Evolutionary conservation across 129 eudicot genomes (phyloP).

Genomic region (Artemisia argyi): DNA sequence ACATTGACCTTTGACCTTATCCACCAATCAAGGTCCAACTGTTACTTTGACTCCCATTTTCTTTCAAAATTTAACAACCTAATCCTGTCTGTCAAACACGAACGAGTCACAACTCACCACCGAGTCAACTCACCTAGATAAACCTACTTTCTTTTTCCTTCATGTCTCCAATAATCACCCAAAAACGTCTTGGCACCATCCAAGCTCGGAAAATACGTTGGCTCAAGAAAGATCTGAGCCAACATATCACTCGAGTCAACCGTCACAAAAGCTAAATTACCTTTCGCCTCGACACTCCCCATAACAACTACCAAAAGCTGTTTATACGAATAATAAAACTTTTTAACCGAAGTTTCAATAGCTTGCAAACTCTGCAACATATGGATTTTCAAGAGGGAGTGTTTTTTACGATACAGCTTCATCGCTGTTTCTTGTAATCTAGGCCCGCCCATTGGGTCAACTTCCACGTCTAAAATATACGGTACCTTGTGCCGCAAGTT

Average conservation of each 20-base stretch:
- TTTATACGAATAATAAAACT: slow-evolving; percentile 66
- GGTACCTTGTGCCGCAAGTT: slow-evolving; percentile 83
- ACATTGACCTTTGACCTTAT: slow-evolving; percentile 41
- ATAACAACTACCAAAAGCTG: slow-evolving; percentile 64
- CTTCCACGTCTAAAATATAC: slow-evolving; percentile 68
- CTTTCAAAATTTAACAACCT: slow-evolving; percentile 36
- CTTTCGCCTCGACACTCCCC: slow-evolving; percentile 85
- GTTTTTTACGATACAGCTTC: slow-evolving; percentile 60
- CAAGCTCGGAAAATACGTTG: slow-evolving; percentile 93
- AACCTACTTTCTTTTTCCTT: slow-evolving; percentile 15
- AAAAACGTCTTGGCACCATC: slow-evolving; percentile 92
- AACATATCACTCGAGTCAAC: slow-evolving; percentile 55
- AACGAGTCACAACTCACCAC: slow-evolving; percentile 20
- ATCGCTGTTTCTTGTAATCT: slow-evolving; percentile 81
- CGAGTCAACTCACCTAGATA: slow-evolving; percentile 10
- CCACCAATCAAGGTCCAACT: slow-evolving; percentile 34
- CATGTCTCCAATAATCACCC: slow-evolving; percentile 70
- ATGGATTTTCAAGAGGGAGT: slow-evolving; percentile 50
- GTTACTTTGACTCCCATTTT: slow-evolving; percentile 22
- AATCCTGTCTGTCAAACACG: slow-evolving; percentile 29
- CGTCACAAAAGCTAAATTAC: slow-evolving; percentile 34
- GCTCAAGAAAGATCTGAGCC: slow-evolving; percentile 67
- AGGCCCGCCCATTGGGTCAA: slow-evolving; percentile 94
- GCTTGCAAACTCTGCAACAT: slow-evolving; percentile 79
- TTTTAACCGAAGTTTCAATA: slow-evolving; percentile 74